Evolutionary conservation across 176 grass and related monocot genomes (phyloP).

Genomic region (Triticum monococcum): DNA sequence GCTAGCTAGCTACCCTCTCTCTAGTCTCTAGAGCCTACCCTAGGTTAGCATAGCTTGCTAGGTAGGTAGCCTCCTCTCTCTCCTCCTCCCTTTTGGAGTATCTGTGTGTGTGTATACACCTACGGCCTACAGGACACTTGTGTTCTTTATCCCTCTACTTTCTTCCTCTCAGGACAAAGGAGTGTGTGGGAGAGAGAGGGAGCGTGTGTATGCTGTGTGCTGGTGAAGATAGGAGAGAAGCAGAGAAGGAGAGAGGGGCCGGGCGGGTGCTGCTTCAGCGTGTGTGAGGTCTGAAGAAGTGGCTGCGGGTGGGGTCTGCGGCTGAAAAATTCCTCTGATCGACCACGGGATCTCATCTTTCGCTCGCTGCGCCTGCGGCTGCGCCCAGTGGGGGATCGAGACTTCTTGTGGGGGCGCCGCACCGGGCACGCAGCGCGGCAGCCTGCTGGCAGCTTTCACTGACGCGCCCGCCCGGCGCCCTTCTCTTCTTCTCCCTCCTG

Average conservation of each 20-base stretch:
- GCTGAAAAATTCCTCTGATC: conserved; percentile 52
- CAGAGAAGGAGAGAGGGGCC: background rate
- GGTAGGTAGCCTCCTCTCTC: background rate
- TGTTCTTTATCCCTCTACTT: background rate
- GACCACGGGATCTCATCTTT: background rate
- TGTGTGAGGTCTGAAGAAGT: background rate
- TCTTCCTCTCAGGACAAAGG: background rate
- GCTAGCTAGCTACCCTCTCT: background rate
- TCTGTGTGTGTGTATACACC: too few relatives aligned
- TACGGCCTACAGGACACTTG: background rate
- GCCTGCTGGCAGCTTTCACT: conserved; percentile 19
- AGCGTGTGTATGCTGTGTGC: background rate
- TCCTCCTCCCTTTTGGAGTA: background rate
- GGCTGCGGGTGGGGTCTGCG: conserved; percentile 42
- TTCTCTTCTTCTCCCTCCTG: background rate
- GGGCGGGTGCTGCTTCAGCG: background rate
- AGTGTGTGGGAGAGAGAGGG: background rate
- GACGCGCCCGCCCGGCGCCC: background rate
- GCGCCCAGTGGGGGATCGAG: conserved; percentile 27
- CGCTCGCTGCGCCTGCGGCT: background rate
- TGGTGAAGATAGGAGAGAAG: background rate
- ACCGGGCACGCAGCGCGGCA: background rate
- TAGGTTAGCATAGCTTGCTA: background rate
- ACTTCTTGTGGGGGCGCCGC: conserved; percentile 18
- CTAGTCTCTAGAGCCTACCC: background rate